Conservation (phyloP, 2,329 filamentous ascomycete genomes). For the Microdochium paspali region DNA sequence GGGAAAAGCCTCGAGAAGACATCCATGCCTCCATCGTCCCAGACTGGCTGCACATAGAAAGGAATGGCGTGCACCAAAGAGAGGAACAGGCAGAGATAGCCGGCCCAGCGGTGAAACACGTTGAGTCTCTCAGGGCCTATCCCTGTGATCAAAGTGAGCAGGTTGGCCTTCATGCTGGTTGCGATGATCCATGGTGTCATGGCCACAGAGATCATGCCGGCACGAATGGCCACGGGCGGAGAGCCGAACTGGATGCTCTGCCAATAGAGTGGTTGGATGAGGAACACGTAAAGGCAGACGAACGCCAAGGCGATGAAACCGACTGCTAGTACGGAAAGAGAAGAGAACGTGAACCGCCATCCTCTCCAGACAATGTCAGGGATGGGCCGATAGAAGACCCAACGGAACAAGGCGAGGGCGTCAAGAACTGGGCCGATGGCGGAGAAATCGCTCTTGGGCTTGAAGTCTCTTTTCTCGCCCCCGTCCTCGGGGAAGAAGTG, state of each 20-base stretch:
- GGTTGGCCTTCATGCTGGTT: conserved; percentile 83
- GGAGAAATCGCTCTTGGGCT: conserved; percentile 63
- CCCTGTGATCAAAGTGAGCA: conserved; percentile 75
- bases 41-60: conserved; percentile 83
- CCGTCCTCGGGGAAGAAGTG: conserved; percentile 68
- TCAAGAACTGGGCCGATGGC: conserved; percentile 70
- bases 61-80: conserved; percentile 78
- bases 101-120: conserved; percentile 86
- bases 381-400: conserved; percentile 81
- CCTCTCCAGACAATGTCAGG: conserved; percentile 62
- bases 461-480: conserved; percentile 45
- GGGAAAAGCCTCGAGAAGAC: conserved; percentile 65
- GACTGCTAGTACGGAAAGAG: conserved; percentile 61
- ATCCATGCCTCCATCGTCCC: conserved; percentile 65
- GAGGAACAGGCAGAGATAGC: conserved; percentile 76
- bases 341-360: conserved; percentile 70
- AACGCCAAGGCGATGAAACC: conserved; percentile 61
- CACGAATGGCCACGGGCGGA: conserved; percentile 75
- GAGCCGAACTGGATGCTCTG: conserved; percentile 79
- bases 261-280: conserved; percentile 86
- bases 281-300: conserved; percentile 71
- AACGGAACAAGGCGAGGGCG: conserved; percentile 72
- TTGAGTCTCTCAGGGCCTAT: conserved; percentile 89
- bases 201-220: conserved; percentile 87
- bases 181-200: conserved; percentile 90